Base-by-base conservation (phyloP, 495 filamentous ascomycete species). In the Hyaloscypha bicolor region DNA sequence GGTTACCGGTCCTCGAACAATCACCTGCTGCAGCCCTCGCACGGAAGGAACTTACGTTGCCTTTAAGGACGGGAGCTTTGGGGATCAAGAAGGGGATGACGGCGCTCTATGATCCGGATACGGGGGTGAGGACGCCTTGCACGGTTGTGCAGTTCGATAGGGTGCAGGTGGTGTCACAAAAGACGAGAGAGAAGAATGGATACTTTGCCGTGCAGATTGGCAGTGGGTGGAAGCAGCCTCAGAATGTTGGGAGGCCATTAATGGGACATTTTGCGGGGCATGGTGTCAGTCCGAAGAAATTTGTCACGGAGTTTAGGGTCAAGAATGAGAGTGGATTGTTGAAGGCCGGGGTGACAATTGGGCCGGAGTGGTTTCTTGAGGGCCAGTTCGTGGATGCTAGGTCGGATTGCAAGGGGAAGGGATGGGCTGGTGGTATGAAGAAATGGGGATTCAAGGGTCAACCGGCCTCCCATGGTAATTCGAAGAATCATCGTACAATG, bases 401-500 rank as follows among this genome's bases (percentile, higher is more conserved):
- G 74, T 89, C 87, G 29, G 88, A 89, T 73, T 88, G 86, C 58
- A 86, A 89, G 74, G 95, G 95, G 35, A 93, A 90, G 82, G 95
- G 94, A 0, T 98, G 97, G 79, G 92, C 91, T 6, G 95, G 95
- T 84, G 95, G 93, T 64, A 99, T 99, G 94, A 99, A 99, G 86
- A 83, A 91, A 67, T 90, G 93, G 73, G 93, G 93, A 0, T 98
- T 92, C 74, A 71, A 79, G 21, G 95, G 95, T 68, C 95, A 99
- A 81, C 90, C 88, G 69, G 93, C 93, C 61, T 93, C 90, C 72
- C 95, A 99, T 80, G 95, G 95, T 85, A 93, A 93, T 71, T 97
- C 94, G 72, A 85, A 91, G 79, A 92, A 90, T 58, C 95, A 99
- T 82, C 85, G 95, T 73, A 88, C 90, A 3, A 90, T 97, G 82